These are phyloP conservation scores for Edaphochlamys debaryana DNA, from an alignment of 139 green algal species.

Conservation along the genomic window DNA sequence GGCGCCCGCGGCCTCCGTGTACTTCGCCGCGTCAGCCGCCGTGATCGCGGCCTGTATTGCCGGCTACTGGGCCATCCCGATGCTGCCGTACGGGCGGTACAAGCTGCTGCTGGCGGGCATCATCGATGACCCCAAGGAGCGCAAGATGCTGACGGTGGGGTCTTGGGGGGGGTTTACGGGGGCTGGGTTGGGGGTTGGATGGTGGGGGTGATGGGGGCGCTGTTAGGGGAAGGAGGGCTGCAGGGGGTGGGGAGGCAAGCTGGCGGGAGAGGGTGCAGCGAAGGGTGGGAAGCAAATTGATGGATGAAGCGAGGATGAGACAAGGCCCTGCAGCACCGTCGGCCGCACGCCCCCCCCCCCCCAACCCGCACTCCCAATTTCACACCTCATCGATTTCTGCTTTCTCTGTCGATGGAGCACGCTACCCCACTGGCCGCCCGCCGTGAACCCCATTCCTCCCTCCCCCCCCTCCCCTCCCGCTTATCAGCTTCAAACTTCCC, in stretches of 20 bases:
- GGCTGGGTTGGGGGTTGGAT: background rate
- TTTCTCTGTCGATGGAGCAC: too few species aligned
- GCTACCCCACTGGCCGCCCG: too few species aligned
- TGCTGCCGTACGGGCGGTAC: conserved; percentile 59
- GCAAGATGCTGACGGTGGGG: conserved; percentile 50
- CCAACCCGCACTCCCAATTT: too few species aligned
- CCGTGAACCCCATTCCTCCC: background rate
- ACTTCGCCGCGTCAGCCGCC: conserved; percentile 51
- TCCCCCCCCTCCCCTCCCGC: too few species aligned
- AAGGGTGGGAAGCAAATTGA: too few species aligned
- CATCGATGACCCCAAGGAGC: conserved; percentile 61
- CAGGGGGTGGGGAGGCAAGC: too few species aligned
- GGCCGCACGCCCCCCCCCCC: too few species aligned
- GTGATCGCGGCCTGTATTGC: conserved; percentile 48
- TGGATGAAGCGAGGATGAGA: too few species aligned
- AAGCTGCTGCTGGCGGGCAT: conserved; percentile 62
- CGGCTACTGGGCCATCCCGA: conserved; percentile 48
- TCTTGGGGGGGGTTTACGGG: background rate
- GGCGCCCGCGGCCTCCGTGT: conserved; percentile 56
- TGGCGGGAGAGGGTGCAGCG: too few species aligned
- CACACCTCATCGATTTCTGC: too few species aligned
- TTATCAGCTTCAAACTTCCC: background rate
- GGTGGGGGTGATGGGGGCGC: too few species aligned
- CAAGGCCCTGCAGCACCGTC: too few species aligned
- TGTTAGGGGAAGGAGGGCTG: background rate